Base-by-base conservation (phyloP, 306 rosid species). In the Leucaena leucocephala region DNA sequence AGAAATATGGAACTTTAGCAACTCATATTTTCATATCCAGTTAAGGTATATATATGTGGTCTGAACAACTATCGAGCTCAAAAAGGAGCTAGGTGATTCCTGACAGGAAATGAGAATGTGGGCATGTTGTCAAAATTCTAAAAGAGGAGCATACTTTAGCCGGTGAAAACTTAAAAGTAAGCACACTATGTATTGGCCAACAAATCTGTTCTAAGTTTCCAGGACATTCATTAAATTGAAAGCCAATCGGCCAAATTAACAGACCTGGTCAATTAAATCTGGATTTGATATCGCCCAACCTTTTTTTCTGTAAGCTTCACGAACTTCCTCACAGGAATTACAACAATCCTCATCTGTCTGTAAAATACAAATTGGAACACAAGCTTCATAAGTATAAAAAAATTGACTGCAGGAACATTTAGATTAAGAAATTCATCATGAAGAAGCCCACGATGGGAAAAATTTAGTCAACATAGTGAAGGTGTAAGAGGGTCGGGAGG, bases 231-330 rank as follows among this genome's bases (percentile, higher is more conserved):
- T 71, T 21, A 45, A 76, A 70, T 42, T 44, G 49, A 73, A 66
- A 76, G 80, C 57, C 50, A 75, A 83, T 76, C 69, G 67, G 74
- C 44, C 21, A 78, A 61, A 82, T 66, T 62, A 71, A 68, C 96
- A 83, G 22, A 96, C 98, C 97, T 96, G 98, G 81, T 96, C 97
- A 85, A 96, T 79, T 86, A 82, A 34, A 88, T 96, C 98, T 21
- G 98, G 99, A 83, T 93, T 93, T 81, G 99, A 96, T 76, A 96
- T 61, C 0, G 86, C 98, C 99, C 99, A 96, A 42, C 99, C 99
- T 86, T 93, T 96, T 89, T 89, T 93, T 34, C 83, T 89, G 85
- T 96, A 96, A 69, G 99, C 98, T 88, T 93, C 99, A 11, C 98
- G 98, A 76, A 96, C 98, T 13, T 96, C 99, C 88, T 96, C 98